Evolutionary conservation across 1,284 basidiomycete genomes (phyloP), one percentile per base, ranked within the genome.

Genomic region (Neolentinus lepideus): DNA sequence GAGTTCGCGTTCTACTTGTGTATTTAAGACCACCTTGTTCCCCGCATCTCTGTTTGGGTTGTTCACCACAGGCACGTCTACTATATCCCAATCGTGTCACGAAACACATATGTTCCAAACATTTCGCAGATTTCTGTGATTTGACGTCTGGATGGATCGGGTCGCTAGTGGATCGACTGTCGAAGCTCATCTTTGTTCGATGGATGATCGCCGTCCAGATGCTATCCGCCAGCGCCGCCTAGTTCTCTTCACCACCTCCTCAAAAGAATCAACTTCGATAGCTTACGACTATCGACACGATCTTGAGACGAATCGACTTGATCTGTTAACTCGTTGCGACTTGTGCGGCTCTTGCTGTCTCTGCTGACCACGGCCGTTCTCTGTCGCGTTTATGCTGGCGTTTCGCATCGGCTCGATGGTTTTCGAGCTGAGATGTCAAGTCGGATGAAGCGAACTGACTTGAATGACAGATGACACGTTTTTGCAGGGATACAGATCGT

Each of bases 341-440:
- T n/a, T n/a, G n/a, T n/a, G 1, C 81, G 81, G 0, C 66, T 84
- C 2, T 80, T 83, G 55, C 79, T 80, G 12, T 80, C 79, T 0
- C 65, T 77, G n/a, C 67, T 83, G 29, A 78, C 79, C 0, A 67
- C 70, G 2, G 67, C 61, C 0, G 63, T 62, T 69, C 22, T 66
- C 72, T 1, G 62, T 70, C 1, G 65, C 63, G 14, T 64, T 71
- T 33, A 62, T 76, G 6, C 65, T 69, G 24, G 62, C 63, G 1
- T 62, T 75, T 9, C 66, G 67, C 10, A 56, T 68, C 35, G 62
- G 60, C 10, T 69, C 73, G 51, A 64, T 73, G 59, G 29, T 70
- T 1, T 68, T 71, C 55, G 67, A 74, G 60, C 63, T 65, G 12
- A 9, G 66, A 2, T 71, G 67, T 66, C 53, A 19, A 60, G 24